These are phyloP conservation scores for Podospora anserina DNA, from an alignment of 495 filamentous ascomycete genomes.

Conservation along the genomic window DNA sequence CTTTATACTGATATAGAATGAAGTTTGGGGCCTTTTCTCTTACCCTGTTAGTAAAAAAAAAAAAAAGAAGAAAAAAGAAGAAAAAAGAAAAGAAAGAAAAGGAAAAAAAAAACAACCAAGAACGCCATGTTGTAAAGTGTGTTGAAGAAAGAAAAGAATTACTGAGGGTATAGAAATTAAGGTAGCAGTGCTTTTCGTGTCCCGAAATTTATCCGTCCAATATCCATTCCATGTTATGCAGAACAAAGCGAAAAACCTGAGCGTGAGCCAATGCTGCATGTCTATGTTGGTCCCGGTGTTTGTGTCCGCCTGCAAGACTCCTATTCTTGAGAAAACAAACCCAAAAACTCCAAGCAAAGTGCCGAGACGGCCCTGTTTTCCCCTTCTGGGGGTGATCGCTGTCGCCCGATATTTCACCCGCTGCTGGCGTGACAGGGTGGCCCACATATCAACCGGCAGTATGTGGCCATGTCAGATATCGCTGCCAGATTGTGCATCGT, in stretches of 20 bases:
- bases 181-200: neutral
- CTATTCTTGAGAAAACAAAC: neutral
- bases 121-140: neutral
- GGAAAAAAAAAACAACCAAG: too few species aligned
- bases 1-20: too few species aligned
- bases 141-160: neutral
- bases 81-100: too few species aligned
- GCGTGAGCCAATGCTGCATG: neutral
- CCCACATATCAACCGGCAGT: neutral
- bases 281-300: neutral
- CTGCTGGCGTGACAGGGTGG: neutral
- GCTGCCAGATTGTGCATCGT: neutral
- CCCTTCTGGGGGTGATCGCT: neutral
- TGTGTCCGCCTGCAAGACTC: neutral
- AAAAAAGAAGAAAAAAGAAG: too few species aligned
- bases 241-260: neutral
- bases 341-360: neutral
- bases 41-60: too few species aligned
- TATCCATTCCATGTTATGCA: neutral
- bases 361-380: neutral
- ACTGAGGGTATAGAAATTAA: neutral
- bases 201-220: neutral
- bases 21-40: too few species aligned
- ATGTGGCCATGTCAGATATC: neutral
- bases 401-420: neutral